Evolutionary conservation across 192 early-diverging fungal genomes (phyloP).

Genomic region (Chytriomyces sp.): DNA sequence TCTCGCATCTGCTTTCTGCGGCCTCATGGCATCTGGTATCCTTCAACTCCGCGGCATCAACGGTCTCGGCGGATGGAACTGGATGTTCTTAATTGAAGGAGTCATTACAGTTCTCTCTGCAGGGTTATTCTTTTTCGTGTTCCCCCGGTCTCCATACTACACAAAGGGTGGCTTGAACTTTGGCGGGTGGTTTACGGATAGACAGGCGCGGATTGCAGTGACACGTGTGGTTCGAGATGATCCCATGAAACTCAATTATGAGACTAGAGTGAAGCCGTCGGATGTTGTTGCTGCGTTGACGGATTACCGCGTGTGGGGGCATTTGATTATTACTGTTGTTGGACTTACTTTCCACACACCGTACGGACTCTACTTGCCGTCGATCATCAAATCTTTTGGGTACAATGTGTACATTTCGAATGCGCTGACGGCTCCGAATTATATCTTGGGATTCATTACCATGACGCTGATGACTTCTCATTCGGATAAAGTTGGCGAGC

Average conservation of each 20-base stretch:
- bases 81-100: slow-evolving; percentile 72
- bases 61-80: slow-evolving; percentile 68
- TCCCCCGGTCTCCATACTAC: slow-evolving; percentile 56
- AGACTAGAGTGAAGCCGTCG: slow-evolving; percentile 6
- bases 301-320: slow-evolving; percentile 40
- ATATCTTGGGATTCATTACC: slow-evolving; percentile 21
- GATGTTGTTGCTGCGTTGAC: slow-evolving; percentile 32
- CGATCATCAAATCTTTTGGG: slow-evolving; percentile 39
- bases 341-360: slow-evolving; percentile 18
- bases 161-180: slow-evolving; percentile 27
- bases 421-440: slow-evolving; percentile 38
- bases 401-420: slow-evolving; percentile 42
- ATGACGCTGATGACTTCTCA: slow-evolving; percentile 31
- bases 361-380: slow-evolving; percentile 36
- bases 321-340: slow-evolving; percentile 36
- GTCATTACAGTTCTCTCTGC: slow-evolving; percentile 57
- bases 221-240: slow-evolving; percentile 69
- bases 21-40: slow-evolving; percentile 62
- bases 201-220: slow-evolving; percentile 60
- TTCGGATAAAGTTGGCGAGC: slow-evolving; percentile 22
- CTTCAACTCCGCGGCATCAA: slow-evolving; percentile 58
- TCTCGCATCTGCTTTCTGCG: slow-evolving; percentile 58
- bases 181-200: slow-evolving; percentile 44
- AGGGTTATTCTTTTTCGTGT: slow-evolving; percentile 57
- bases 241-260: slow-evolving; percentile 47